Evolutionary conservation across 169 alveolate species (phyloP).

Genomic region (Cyclospora cayetanensis): DNA sequence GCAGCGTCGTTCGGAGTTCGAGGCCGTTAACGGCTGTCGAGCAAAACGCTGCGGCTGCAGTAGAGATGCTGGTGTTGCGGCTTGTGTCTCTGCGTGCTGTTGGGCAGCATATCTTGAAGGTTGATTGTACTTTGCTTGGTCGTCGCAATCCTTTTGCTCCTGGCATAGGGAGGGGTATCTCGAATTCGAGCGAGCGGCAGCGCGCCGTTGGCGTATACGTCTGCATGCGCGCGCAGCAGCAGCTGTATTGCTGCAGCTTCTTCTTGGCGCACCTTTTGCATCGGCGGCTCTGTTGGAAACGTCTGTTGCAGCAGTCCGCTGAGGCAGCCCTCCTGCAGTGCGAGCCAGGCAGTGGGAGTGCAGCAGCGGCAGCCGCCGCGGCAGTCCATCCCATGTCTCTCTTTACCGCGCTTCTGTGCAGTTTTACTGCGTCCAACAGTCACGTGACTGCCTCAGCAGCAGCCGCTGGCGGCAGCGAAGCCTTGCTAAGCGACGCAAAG

Average conservation of each 20-base stretch:
- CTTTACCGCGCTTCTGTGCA: constrained; percentile 39
- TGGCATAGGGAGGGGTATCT: no score
- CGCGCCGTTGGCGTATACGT: neutral
- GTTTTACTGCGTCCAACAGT: neutral
- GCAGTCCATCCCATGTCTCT: constrained; percentile 51
- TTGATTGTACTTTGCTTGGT: neutral
- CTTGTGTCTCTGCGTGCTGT: constrained; percentile 1
- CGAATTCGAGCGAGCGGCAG: neutral
- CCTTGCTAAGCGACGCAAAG: neutral
- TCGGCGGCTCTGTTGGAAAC: constrained; percentile 3
- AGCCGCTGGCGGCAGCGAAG: neutral
- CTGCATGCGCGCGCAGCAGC: constrained; percentile 68
- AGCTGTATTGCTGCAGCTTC: constrained; percentile 61
- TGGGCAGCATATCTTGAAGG: constrained; percentile 18
- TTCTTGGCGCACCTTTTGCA: constrained; percentile 63
- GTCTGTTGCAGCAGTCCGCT: constrained; percentile 26
- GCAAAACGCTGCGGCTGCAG: constrained; percentile 4
- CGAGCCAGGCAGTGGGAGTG: constrained; percentile 8
- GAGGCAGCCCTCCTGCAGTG: neutral
- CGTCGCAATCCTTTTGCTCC: no score
- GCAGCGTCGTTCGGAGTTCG: neutral
- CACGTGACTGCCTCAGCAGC: constrained; percentile 35
- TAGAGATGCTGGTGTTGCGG: neutral
- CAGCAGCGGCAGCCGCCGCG: constrained; percentile 20
- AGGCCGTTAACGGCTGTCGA: neutral